Conservation (phyloP, 192 early-diverging fungal species). For the Linnemannia schmuckeri region DNA sequence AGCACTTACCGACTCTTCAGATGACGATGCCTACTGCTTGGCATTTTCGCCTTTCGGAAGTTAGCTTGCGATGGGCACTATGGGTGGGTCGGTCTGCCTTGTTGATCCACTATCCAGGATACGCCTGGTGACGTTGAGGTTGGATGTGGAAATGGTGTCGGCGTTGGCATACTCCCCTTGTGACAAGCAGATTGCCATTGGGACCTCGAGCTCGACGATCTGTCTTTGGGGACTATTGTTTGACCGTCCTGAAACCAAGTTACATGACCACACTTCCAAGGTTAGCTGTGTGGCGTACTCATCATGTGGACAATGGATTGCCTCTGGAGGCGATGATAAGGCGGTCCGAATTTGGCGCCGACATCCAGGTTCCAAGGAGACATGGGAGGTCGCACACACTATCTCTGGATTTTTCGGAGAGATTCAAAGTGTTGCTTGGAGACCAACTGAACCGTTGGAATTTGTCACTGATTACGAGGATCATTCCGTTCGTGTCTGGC, state of each 20-base stretch:
- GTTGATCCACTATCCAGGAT: not conserved
- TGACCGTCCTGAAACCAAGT: not conserved
- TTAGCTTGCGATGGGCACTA: not conserved
- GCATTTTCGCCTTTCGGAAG: not conserved
- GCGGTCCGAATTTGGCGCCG: not conserved
- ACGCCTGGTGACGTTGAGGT: not conserved
- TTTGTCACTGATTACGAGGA: slow-evolving; percentile 1
- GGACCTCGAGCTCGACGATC: not conserved
- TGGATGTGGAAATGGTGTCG: not conserved
- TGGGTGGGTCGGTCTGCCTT: not conserved
- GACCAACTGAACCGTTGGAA: not conserved
- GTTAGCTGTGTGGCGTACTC: not conserved
- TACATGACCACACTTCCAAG: not conserved
- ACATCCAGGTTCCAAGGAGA: not conserved
- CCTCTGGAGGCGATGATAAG: not conserved
- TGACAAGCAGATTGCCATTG: not conserved
- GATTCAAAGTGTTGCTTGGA: not conserved
- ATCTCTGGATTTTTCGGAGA: not conserved
- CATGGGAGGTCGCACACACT: not conserved
- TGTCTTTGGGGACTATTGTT: not conserved
- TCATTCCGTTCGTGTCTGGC: not conserved
- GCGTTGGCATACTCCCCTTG: not conserved
- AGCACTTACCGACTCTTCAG: not conserved
- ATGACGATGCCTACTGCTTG: not conserved
- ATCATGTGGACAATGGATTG: not conserved